Percentiles rank a stretch among this genome's conserved stretches.
phyloP scores from a whole-genome alignment of 2,329 filamentous ascomycete species.

The Fusarium illudens region DNA sequence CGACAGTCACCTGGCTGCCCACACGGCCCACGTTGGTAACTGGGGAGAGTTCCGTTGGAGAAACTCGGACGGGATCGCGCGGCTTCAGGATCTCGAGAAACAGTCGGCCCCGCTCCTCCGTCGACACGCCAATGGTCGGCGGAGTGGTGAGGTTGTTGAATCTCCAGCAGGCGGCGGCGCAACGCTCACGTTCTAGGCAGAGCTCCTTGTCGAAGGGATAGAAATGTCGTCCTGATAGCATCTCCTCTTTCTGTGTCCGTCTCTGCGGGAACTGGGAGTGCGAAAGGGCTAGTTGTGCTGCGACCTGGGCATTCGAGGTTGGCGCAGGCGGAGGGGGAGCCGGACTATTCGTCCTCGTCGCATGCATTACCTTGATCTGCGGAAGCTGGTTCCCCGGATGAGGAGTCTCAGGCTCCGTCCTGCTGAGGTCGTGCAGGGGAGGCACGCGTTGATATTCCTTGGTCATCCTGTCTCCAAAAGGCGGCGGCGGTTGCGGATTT shows the following conservation, averaged over 20 bases:
- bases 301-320: constrained; percentile 59
- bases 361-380: constrained; percentile 65
- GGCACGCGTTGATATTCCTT: constrained; percentile 70
- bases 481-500: constrained; percentile 52
- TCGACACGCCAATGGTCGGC: constrained; percentile 74
- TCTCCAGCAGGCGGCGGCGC: constrained; percentile 79
- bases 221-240: constrained; percentile 83
- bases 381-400: constrained; percentile 62
- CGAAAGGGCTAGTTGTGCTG: constrained; percentile 67
- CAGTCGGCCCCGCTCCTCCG: constrained; percentile 71
- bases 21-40: constrained; percentile 68
- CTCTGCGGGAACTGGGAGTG: constrained; percentile 59
- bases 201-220: constrained; percentile 81
- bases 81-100: constrained; percentile 78
- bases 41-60: constrained; percentile 62
- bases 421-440: constrained; percentile 66
- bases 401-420: constrained; percentile 63
- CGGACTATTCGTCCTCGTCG: constrained; percentile 60
- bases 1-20: constrained; percentile 80
- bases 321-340: constrained; percentile 50
- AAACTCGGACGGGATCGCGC: constrained; percentile 62
- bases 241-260: constrained; percentile 85
- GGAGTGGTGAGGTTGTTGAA: constrained; percentile 85
- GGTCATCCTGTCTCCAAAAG: constrained; percentile 59
- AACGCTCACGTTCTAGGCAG: constrained; percentile 83